A percentile compares a stretch with the other conserved stretches of the same genome.
Conservation (phyloP, 2,329 filamentous ascomycete genomes). For the Phialophora expanda region DNA sequence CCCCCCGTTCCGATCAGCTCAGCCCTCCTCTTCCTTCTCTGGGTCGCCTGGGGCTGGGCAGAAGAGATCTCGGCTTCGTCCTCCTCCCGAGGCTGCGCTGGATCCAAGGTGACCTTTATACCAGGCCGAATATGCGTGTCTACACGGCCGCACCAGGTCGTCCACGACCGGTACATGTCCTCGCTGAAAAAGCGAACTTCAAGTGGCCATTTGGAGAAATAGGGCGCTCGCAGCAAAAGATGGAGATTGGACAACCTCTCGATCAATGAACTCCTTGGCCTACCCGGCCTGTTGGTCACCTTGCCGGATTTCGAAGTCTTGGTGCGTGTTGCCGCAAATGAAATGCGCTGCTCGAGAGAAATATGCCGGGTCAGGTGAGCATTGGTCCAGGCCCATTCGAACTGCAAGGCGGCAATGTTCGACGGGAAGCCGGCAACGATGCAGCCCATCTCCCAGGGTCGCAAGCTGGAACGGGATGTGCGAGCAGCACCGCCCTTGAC, state of each 20-base stretch:
- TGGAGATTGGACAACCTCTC: conserved; percentile 81
- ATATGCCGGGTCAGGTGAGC: conserved; percentile 82
- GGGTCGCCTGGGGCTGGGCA: conserved; percentile 35
- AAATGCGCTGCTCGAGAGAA: conserved; percentile 57
- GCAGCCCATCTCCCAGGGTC: conserved; percentile 90
- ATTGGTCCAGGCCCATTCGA: conserved; percentile 96
- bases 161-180: conserved; percentile 74
- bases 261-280: conserved; percentile 65
- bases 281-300: conserved; percentile 56
- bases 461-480: conserved; percentile 69
- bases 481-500: conserved; percentile 78
- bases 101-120: conserved; percentile 63
- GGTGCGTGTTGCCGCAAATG: conserved; percentile 34
- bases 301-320: conserved; percentile 46
- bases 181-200: conserved; percentile 76
- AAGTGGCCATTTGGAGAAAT: conserved; percentile 84
- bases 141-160: conserved; percentile 59
- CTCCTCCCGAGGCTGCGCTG: conserved; percentile 36
- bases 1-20: conserved; percentile 44
- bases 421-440: conserved; percentile 89
- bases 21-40: conserved; percentile 33
- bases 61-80: conserved; percentile 36
- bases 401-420: conserved; percentile 85
- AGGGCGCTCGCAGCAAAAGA: conserved; percentile 75
- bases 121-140: conserved; percentile 55